Evolutionary conservation across 2,329 filamentous ascomycete genomes (phyloP), one percentile per base, ranked within the genome.

Genomic region (Nothophaeocryptopus gaeumannii): DNA sequence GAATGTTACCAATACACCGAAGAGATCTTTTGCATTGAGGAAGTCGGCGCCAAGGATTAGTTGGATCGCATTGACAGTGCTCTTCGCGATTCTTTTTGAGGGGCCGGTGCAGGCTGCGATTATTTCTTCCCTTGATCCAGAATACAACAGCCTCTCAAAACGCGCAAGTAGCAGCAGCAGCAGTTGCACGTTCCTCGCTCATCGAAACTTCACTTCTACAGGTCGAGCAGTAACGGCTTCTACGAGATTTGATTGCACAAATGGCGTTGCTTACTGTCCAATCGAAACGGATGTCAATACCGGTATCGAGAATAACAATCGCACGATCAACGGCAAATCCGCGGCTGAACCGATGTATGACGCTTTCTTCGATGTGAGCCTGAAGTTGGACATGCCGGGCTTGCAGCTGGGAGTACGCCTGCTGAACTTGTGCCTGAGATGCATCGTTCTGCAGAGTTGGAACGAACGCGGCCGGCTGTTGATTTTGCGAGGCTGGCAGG

Each of bases 261-360:
- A 45, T 11, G 42, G 13, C 8, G 33, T 16, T 26, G 8, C 13
- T 15, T 36, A 36, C 33, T 45, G 42, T 31, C 5, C 42, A 14
- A 36, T 45, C 12, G 42, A 45, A 2, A 32, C 36, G 4, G 12
- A n/a, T 9, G 46, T 55, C 2, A 20, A 42, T 5, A 53, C 53
- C 10, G 32, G 33, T 12, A 39, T 55, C 13, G 20, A 12, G 4
- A 42, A 38, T 5, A 54, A 49, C 51, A 56, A 56, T 12, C 51
- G 51, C 5, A 54, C 53, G 2, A 32, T 56, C 30, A 53, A 56
- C 15, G 50, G 39, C 10, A 47, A 34, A 5, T 53, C 53, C 13
- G 53, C 53, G 8, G 54, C 51, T 12, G 54, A 54, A 9, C 13
- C 47, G 8, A 20, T 26, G 12, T 56, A 43, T 34, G 54, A 56